Evolutionary conservation across 2,329 filamentous ascomycete species (phyloP).

Genomic region (Hypomyces rosellus): DNA sequence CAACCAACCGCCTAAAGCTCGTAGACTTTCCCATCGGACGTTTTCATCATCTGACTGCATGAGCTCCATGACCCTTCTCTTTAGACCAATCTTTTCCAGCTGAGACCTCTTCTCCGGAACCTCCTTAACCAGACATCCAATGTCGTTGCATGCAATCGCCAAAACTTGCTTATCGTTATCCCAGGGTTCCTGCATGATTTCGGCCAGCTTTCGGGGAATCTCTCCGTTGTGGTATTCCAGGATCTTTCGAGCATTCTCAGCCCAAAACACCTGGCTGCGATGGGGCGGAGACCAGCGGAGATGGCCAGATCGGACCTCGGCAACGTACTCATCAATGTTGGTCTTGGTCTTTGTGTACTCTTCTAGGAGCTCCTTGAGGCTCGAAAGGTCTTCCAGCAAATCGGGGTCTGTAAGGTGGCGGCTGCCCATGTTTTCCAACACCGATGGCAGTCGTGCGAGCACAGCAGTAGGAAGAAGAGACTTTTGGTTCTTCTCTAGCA

Average conservation of each 20-base stretch:
- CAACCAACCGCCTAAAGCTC: conserved; percentile 64
- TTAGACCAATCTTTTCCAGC: conserved; percentile 78
- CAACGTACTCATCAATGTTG: conserved; percentile 83
- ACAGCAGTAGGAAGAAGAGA: conserved; percentile 77
- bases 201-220: conserved; percentile 72
- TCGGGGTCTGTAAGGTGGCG: conserved; percentile 61
- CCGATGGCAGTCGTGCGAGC: conserved; percentile 69
- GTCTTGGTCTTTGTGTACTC: conserved; percentile 65
- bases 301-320: conserved; percentile 79
- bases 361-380: conserved; percentile 56
- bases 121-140: conserved; percentile 82
- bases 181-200: conserved; percentile 70
- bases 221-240: conserved; percentile 76
- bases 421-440: conserved; percentile 56
- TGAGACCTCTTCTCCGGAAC: conserved; percentile 75
- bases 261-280: conserved; percentile 81
- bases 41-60: conserved; percentile 87
- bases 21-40: conserved; percentile 87
- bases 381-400: conserved; percentile 55
- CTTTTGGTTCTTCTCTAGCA: conserved; percentile 65
- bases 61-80: conserved; percentile 84
- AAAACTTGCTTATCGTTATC: conserved; percentile 80
- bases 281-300: conserved; percentile 91
- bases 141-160: conserved; percentile 88
- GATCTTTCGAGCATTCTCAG: conserved; percentile 82